These are phyloP conservation scores for Colletotrichum sp. DNA, from an alignment of 2,329 filamentous ascomycete genomes.

Conservation along the genomic window DNA sequence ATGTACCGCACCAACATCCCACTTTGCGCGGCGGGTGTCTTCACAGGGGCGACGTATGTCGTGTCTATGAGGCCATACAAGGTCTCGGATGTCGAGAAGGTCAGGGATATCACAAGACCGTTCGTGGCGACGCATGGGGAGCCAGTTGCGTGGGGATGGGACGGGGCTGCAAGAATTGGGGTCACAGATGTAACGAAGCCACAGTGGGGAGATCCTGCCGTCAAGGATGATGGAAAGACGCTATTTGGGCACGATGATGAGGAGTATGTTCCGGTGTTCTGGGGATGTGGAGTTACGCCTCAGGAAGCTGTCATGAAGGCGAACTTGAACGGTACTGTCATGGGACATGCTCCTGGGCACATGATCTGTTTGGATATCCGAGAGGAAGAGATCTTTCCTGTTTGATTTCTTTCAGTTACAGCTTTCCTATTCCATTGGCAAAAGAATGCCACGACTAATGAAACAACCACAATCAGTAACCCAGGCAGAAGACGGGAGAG, in stretches of 20 bases:
- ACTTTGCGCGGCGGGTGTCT: conserved; percentile 63
- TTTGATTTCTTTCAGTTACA: background rate
- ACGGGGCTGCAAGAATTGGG: conserved; percentile 55
- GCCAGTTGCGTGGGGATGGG: conserved; percentile 70
- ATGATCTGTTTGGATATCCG: conserved; percentile 65
- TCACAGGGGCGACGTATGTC: conserved; percentile 58
- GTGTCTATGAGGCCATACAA: conserved; percentile 69
- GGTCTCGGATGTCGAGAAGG: conserved; percentile 50
- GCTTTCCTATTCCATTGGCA: background rate
- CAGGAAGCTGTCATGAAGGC: conserved; percentile 68
- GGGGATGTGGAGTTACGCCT: conserved; percentile 72
- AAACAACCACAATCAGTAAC: background rate
- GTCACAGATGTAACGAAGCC: conserved; percentile 57
- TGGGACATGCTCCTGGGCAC: conserved; percentile 67
- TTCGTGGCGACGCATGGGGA: conserved; percentile 67
- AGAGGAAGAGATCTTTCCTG: conserved; percentile 40
- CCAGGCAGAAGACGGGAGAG: background rate
- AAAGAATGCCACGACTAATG: background rate
- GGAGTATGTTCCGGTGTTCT: conserved; percentile 60
- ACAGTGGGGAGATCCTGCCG: conserved; percentile 61
- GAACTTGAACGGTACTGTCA: conserved; percentile 56
- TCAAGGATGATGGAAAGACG: conserved; percentile 43
- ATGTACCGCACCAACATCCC: conserved; percentile 67
- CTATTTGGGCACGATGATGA: conserved; percentile 32
- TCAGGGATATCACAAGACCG: conserved; percentile 59